Conservation (phyloP, 2,329 filamentous ascomycete species). For the Chrysoporthe austroafricana region DNA sequence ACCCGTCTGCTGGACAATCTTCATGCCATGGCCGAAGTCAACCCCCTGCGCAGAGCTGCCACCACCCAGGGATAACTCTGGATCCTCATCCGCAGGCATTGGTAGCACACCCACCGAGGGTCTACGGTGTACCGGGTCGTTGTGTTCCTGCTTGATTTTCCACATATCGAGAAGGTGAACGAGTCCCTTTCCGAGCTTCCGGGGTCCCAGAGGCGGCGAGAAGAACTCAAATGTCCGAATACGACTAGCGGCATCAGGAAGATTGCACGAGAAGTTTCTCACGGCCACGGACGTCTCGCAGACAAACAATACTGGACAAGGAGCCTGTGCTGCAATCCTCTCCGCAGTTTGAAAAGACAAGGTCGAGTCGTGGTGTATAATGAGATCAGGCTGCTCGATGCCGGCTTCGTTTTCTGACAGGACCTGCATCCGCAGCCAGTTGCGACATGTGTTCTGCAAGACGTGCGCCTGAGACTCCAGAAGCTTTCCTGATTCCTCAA, state of each 20-base stretch:
- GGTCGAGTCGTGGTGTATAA: constrained; percentile 32
- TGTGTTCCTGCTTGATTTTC: constrained; percentile 22
- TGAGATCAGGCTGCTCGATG: constrained; percentile 31
- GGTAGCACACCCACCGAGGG: constrained; percentile 2
- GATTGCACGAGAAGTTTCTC: constrained; percentile 31
- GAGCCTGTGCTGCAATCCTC: constrained; percentile 13
- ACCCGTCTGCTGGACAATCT: background rate
- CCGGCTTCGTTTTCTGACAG: constrained; percentile 6
- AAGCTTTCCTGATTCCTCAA: constrained; percentile 15
- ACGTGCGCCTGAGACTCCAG: constrained; percentile 29
- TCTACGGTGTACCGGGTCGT: background rate
- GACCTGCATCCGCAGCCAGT: constrained; percentile 41
- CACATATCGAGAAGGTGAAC: constrained; percentile 28
- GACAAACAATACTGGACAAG: constrained; percentile 36
- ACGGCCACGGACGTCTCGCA: constrained; percentile 39
- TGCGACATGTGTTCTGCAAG: constrained; percentile 36
- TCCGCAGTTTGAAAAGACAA: constrained; percentile 21
- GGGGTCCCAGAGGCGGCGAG: constrained; percentile 45
- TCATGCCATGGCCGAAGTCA: constrained; percentile 5
- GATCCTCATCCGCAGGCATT: no score
- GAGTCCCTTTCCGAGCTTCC: constrained; percentile 42
- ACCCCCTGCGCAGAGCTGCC: constrained; percentile 2
- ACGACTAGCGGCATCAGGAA: constrained; percentile 30
- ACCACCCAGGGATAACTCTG: background rate
- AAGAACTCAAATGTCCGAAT: constrained; percentile 41